Evolutionary conservation across 1,284 basidiomycete species (phyloP).

Genomic region (Trichosporon asahii): DNA sequence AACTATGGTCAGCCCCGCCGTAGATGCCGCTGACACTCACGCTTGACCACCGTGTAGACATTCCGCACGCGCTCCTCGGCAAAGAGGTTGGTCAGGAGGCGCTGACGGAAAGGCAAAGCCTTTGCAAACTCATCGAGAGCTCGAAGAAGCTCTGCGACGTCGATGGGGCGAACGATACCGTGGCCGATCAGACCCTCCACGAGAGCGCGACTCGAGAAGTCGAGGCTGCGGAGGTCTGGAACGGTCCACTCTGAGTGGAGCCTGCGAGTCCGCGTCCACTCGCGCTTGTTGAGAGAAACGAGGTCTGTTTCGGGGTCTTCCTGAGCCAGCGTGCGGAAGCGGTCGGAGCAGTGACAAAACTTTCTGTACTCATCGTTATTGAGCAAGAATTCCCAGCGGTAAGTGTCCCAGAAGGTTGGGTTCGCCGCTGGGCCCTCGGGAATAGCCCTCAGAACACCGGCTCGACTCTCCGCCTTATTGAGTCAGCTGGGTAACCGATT

Average conservation of each 20-base stretch:
- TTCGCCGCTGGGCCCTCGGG: conserved; percentile 38
- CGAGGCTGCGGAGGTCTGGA: conserved; percentile 28
- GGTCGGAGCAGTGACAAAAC: conserved; percentile 25
- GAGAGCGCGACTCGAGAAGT: conserved; percentile 41
- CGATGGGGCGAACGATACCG: conserved; percentile 39
- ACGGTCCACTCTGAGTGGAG: conserved; percentile 12
- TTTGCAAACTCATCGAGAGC: conserved; percentile 29
- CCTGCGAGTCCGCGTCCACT: background rate
- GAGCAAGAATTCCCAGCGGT: conserved; percentile 39
- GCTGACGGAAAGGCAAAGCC: conserved; percentile 31
- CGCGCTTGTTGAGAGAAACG: conserved; percentile 17
- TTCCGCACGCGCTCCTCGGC: conserved; percentile 43
- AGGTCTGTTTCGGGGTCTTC: conserved; percentile 38
- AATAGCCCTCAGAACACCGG: conserved; percentile 35
- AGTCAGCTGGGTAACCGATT: conserved; percentile 7
- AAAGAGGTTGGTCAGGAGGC: conserved; percentile 45
- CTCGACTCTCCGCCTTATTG: conserved; percentile 34
- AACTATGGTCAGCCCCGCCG: background rate
- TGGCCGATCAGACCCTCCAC: conserved; percentile 49
- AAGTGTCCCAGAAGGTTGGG: conserved; percentile 46
- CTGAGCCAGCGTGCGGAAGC: conserved; percentile 29
- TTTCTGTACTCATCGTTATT: conserved; percentile 11
- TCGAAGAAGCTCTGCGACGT: conserved; percentile 26
- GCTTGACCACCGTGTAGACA: conserved; percentile 27
- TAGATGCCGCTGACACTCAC: conserved; percentile 20